phyloP scores from a whole-genome alignment of 305 asterid species.

The Petunia hybrid region DNA sequence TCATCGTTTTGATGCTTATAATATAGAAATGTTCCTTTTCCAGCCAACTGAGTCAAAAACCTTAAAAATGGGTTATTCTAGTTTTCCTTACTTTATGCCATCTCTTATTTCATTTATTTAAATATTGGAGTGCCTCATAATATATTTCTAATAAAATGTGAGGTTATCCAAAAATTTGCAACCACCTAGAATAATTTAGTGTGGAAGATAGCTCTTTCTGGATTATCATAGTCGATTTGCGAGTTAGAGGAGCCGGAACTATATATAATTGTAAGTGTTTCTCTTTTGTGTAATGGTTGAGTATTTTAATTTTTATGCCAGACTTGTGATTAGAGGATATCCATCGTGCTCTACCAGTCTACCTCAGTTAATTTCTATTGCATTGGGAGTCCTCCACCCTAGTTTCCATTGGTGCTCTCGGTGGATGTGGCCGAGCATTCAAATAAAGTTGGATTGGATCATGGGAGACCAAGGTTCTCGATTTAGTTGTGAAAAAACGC shows the following conservation, averaged over 20 bases:
- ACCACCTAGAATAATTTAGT: conserved; percentile 16
- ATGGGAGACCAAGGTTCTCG: no score
- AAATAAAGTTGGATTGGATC: no score
- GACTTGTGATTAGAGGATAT: no score
- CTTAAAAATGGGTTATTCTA: neutral
- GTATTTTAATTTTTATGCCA: neutral
- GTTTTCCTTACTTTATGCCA: conserved; percentile 1
- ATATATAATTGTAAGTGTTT: neutral
- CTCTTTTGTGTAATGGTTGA: neutral
- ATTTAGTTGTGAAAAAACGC: no score
- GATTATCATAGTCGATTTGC: neutral
- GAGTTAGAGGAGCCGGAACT: neutral
- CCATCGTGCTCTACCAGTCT: no score
- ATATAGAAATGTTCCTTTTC: conserved; percentile 22
- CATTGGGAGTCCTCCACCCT: neutral
- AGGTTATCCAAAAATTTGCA: neutral
- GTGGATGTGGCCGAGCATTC: no score
- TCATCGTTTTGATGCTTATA: neutral
- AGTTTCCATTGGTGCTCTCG: neutral
- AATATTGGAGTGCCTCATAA: neutral
- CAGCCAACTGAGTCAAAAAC: conserved; percentile 4
- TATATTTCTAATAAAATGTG: neutral
- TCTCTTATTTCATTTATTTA: conserved; percentile 7
- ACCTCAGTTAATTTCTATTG: neutral
- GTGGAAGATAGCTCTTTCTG: neutral